Conservation (phyloP, 2,329 filamentous ascomycete genomes). For the Xylaria digitata region DNA sequence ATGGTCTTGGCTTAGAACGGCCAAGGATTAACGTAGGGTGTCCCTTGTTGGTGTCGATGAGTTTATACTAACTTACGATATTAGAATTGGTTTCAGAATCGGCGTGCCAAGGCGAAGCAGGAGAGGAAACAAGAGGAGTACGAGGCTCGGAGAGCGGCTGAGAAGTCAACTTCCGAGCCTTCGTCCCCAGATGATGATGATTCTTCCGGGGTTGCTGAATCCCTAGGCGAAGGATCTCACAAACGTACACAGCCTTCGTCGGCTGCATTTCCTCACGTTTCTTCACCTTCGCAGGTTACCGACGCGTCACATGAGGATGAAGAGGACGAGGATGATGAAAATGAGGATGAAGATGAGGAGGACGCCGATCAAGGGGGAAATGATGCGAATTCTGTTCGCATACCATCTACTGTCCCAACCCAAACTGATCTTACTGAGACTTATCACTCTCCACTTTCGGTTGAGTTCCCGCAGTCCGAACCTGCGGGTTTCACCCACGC, state of each 20-base stretch:
- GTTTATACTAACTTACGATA: constrained; percentile 38
- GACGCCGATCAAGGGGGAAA: constrained; percentile 22
- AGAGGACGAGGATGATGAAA: constrained; percentile 37
- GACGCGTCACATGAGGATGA: constrained; percentile 39
- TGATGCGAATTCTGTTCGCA: constrained; percentile 35
- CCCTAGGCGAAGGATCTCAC: constrained; percentile 47
- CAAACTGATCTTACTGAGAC: constrained; percentile 34
- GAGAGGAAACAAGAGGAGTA: constrained; percentile 67
- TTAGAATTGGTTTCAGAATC: constrained; percentile 77
- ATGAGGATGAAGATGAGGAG: constrained; percentile 31
- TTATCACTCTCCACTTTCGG: constrained; percentile 45
- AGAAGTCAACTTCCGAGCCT: constrained; percentile 53
- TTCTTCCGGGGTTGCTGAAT: constrained; percentile 39
- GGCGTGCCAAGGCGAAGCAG: constrained; percentile 73
- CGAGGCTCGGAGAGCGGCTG: constrained; percentile 57
- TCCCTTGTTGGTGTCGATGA: constrained; percentile 10
- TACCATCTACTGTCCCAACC: constrained; percentile 27
- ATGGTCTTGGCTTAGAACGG: constrained; percentile 71
- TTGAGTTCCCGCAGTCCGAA: constrained; percentile 40
- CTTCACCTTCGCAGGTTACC: constrained; percentile 40
- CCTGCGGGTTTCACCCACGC: constrained; percentile 35
- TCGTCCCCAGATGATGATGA: constrained; percentile 46
- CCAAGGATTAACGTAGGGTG: constrained; percentile 70
- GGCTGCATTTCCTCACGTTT: constrained; percentile 50
- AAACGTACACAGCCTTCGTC: constrained; percentile 53